Conservation (phyloP, 1,284 basidiomycete genomes). For the Cryptococcus floricola region DNA sequence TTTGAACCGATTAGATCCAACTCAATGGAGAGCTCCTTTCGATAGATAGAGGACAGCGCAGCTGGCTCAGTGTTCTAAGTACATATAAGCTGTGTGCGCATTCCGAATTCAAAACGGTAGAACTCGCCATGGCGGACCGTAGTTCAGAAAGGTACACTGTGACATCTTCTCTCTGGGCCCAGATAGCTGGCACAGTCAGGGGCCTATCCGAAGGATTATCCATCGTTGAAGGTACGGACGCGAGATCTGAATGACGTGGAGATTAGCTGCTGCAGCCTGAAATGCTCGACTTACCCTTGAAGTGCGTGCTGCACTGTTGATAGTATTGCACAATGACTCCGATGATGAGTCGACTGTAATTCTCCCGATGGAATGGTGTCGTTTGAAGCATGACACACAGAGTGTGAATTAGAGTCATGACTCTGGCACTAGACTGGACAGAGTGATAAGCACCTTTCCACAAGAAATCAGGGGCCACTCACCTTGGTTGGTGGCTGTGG, state of each 20-base stretch:
- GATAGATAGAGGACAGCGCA: conserved; percentile 52
- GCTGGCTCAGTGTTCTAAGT: conserved; percentile 19
- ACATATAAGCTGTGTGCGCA: conserved; percentile 2
- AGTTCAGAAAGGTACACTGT: conserved; percentile 61
- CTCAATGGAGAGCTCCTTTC: conserved; percentile 73
- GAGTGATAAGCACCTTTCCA: not conserved
- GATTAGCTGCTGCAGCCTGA: not conserved
- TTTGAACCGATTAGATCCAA: conserved; percentile 59
- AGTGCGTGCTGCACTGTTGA: conserved; percentile 84
- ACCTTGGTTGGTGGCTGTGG: conserved; percentile 60
- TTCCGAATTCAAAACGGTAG: not conserved
- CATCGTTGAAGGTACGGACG: conserved; percentile 7
- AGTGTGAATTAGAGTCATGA: conserved; percentile 87
- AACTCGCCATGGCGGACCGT: conserved; percentile 27
- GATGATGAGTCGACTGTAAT: conserved; percentile 87
- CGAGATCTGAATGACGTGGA: conserved; percentile 8
- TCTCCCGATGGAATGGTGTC: conserved; percentile 94
- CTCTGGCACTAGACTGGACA: conserved; percentile 67
- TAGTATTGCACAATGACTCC: conserved; percentile 97
- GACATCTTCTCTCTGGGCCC: conserved; percentile 80
- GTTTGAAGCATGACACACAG: conserved; percentile 86
- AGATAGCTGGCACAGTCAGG: conserved; percentile 65
- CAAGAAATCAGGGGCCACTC: conserved; percentile 14
- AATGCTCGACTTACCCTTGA: conserved; percentile 54
- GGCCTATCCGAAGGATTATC: conserved; percentile 12